Evolutionary conservation across 805 yeast species (phyloP).

Genomic region (Nakazawaea ernobii): DNA sequence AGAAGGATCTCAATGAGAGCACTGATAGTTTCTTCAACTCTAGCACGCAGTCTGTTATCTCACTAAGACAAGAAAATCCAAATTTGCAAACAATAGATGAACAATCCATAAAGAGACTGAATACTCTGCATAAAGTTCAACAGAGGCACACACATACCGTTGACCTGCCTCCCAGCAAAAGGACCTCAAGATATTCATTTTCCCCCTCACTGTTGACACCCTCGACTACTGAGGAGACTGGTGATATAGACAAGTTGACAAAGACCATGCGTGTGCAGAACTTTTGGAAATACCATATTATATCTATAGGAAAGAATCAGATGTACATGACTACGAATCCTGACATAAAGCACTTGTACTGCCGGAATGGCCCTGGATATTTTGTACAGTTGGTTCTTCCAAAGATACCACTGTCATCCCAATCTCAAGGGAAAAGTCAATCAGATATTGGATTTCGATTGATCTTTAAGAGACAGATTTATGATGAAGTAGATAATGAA

Average conservation of each 20-base stretch:
- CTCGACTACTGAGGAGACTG: neutral
- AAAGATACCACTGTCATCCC: neutral
- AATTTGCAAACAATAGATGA: slow-evolving; percentile 18
- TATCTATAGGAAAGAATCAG: slow-evolving; percentile 43
- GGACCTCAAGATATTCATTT: neutral
- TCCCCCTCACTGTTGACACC: neutral
- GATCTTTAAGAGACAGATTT: slow-evolving; percentile 22
- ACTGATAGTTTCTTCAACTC: slow-evolving; percentile 4
- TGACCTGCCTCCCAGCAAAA: no score
- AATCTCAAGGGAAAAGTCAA: neutral
- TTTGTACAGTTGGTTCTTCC: slow-evolving; percentile 27
- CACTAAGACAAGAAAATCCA: slow-evolving; percentile 15
- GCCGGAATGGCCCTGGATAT: slow-evolving; percentile 60
- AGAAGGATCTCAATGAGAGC: slow-evolving; percentile 1
- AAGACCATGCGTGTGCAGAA: slow-evolving; percentile 18
- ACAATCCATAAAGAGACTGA: neutral
- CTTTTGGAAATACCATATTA: slow-evolving; percentile 61
- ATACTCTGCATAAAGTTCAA: neutral
- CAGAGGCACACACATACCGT: neutral
- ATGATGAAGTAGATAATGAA: slow-evolving; percentile 11
- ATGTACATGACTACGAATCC: slow-evolving; percentile 66
- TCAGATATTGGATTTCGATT: slow-evolving; percentile 27
- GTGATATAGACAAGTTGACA: slow-evolving; percentile 3
- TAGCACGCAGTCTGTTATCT: neutral
- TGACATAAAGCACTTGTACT: slow-evolving; percentile 48